phyloP scores from a whole-genome alignment of 495 filamentous ascomycete genomes.

The Eremomyces bilateralis region DNA sequence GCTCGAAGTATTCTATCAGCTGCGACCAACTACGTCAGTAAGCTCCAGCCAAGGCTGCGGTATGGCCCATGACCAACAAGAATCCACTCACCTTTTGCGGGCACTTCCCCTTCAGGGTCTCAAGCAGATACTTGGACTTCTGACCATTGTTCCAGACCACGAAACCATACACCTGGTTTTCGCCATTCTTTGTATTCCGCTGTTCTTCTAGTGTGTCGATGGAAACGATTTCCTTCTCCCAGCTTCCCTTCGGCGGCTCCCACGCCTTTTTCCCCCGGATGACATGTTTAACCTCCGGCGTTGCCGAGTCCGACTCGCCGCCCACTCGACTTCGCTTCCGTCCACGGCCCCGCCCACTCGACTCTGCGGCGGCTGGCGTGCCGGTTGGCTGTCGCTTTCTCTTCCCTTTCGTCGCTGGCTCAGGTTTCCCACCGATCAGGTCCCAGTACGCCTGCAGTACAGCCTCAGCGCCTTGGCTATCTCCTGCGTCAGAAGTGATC shows the following conservation, averaged over 20 bases:
- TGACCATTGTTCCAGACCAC: conserved; percentile 31
- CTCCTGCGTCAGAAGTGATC: not conserved
- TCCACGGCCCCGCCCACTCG: conserved; percentile 1
- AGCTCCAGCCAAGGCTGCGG: not conserved
- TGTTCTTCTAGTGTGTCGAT: conserved; percentile 35
- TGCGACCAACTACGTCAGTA: too few relatives aligned
- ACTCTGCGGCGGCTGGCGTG: not conserved
- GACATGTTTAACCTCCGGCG: conserved; percentile 4
- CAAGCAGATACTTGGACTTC: conserved; percentile 18
- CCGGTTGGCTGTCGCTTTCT: conserved; percentile 11
- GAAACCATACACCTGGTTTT: conserved; percentile 24
- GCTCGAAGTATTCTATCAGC: conserved; percentile 21
- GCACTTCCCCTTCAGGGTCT: conserved; percentile 17
- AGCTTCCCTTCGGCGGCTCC: conserved; percentile 29
- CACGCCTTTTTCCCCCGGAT: conserved; percentile 16
- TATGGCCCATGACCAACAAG: not conserved
- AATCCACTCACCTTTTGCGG: conserved; percentile 17
- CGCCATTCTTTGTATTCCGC: conserved; percentile 12
- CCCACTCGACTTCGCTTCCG: conserved; percentile 1
- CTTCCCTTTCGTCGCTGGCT: conserved; percentile 13
- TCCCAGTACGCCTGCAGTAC: conserved; percentile 31
- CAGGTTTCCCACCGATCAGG: conserved; percentile 32
- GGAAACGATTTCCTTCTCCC: conserved; percentile 31
- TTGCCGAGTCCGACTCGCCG: conserved; percentile 2
- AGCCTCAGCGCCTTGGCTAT: conserved; percentile 27